Conservation (phyloP, 306 rosid species). For the Luffa acutangula region DNA sequence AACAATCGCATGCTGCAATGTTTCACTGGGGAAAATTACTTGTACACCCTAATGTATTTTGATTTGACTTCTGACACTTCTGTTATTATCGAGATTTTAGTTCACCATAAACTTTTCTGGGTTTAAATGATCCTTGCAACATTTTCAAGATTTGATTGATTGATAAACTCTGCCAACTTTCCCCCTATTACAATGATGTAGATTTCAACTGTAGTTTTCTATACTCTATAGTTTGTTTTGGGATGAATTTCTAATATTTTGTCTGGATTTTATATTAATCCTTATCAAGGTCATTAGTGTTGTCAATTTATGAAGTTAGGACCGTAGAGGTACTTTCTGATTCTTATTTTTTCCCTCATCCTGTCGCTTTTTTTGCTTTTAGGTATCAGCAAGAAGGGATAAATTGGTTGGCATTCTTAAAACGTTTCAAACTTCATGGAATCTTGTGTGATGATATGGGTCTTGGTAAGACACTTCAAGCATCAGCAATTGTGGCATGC, state of each 20-base stretch:
- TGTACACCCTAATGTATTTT: background rate
- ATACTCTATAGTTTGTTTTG: background rate
- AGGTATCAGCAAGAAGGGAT: slow-evolving; percentile 99
- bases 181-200: background rate
- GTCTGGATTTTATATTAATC: background rate
- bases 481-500: slow-evolving; percentile 92
- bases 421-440: slow-evolving; percentile 99
- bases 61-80: background rate
- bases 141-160: background rate
- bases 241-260: background rate
- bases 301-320: background rate
- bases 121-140: background rate
- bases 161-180: background rate
- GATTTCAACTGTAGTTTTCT: background rate
- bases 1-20: background rate
- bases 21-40: background rate
- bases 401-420: slow-evolving; percentile 91
- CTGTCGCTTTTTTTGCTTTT: slow-evolving; percentile 15
- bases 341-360: slow-evolving; percentile 11
- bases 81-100: background rate
- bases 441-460: slow-evolving; percentile 99
- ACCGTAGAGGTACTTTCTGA: background rate
- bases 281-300: background rate
- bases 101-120: background rate
- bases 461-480: slow-evolving; percentile 97